Evolutionary conservation across 2,329 filamentous ascomycete species (phyloP), one percentile per base, ranked within the genome.

Genomic region (Monilinia laxa): DNA sequence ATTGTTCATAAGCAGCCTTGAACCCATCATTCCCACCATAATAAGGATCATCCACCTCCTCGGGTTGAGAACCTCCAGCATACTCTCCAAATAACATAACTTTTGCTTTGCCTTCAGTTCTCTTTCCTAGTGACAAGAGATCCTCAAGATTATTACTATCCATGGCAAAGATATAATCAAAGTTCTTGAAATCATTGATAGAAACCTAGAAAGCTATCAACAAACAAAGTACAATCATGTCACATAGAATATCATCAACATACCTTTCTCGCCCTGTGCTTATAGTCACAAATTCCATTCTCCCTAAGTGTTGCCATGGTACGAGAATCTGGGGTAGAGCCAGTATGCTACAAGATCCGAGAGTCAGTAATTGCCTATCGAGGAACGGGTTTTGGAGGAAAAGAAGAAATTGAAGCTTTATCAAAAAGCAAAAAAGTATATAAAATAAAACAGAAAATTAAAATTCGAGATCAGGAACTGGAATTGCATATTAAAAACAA

Each of bases 111-210:
- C 84, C 81, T n/a, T 79, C 78, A 12, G 85, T 81, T 68, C 82
- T 80, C 67, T 76, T 73, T 70, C 86, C 81, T 75, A 89, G 79
- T 45, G 86, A 82, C 73, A 87, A 77, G 67, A 96, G 79, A 74
- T 96, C 86, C 11, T 83, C 81, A 55, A 96, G 81, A 77, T 98
- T 98, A 56, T 87, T 86, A 59, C 86, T 83, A 76, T 99, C 95
- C 95, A 99, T 99, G 68, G 91, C 93, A 67, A 99, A 88, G 68
- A 99, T 88, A 79, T 96, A 98, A 78, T 98, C 92, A 75, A 97
- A 98, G 20, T 84, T 83, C 66, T 87, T 81, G 73, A 98, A 96
- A 78, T 99, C 95, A 62, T 84, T 83, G 0, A 82, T 78, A 5
- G 80, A 79, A 60, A 88, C 77, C 84, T 87, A 63, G 31, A 42